Base-by-base conservation (phyloP, 2,329 filamentous ascomycete species). In the Fusarium setosum region DNA sequence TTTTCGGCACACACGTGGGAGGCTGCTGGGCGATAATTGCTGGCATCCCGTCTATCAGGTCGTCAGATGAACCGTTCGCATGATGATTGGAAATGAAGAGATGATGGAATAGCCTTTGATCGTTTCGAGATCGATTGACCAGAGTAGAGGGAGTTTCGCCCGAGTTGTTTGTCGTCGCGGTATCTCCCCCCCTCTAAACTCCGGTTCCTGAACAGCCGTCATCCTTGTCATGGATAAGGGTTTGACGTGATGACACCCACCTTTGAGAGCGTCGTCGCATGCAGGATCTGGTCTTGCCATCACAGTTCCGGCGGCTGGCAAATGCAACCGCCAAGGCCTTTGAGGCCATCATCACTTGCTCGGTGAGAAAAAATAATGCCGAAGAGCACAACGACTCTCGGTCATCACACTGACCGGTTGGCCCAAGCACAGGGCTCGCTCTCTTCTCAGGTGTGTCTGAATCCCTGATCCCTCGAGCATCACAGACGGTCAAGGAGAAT, bases 231-330 rank as follows among this genome's bases (percentile, higher is more conserved):
- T 9, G n/a, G n/a, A 32, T 51, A 32, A 21, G 35, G 29, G 56
- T 47, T 59, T 60, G 65, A 68, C 49, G 45, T 68, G 61, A 63
- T 60, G 42, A 57, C 52, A 66, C 58, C 65, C 65, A 56, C 54
- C 49, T 29, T 29, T 29, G 6, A 52, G 32, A 24, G 11, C 21
- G 29, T 13, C 24, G 17, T 29, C 21, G 38, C 37, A 50, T 60
- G 57, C 65, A 48, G 53, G 55, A 62, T 59, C 49, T 54, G 61
- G 45, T 26, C 29, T 58, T 34, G 26, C 40, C 40, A 50, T 65
- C 57, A 53, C 50, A 64, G 37, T 5, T 38, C 61, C 32, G 48
- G 59, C 59, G 59, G 61, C 51, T 53, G 56, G 20, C 40, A 35
- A 57, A 52, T 52, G 12, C 4, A 23, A 35, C 6, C 37, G 24